Evolutionary conservation across 2,329 filamentous ascomycete genomes (phyloP), one percentile per base, ranked within the genome.

Genomic region (Aureobasidium uvarum): DNA sequence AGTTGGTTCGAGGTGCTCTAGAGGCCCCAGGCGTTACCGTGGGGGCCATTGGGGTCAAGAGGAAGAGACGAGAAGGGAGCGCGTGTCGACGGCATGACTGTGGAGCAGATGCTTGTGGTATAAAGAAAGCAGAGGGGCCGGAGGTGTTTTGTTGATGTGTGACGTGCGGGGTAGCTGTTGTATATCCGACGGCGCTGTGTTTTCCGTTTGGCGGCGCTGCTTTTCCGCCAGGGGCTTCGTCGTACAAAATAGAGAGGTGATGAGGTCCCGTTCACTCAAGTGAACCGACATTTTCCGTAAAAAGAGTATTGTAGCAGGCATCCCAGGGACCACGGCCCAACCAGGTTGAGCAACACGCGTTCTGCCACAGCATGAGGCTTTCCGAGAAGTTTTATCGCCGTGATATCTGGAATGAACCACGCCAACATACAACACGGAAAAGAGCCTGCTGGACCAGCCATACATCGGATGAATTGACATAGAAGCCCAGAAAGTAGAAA

Each of bases 41-140:
- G 76, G 16, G 83, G 83, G 63, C 82, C 80, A n/a, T 71, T 75
- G 67, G 78, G 75, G 62, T 79, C 74, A 28, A 84, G 70, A 0
- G 82, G 82, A 0, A 84, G 78, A 4, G 39, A 54, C 3, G 52
- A 51, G 62, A 64, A 64, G 38, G 33, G 16, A 5, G 60, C 36
- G 2, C 48, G 38, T 7, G n/a, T n/a, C 5, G 28, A 1, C 8
- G 33, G 18, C 43, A 62, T 50, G 28, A 51, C 11, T 14, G 45
- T 4, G 16, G 25, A 33, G n/a, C 7, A 51, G n/a, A 3, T 13
- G 25, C n/a, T 11, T 13, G 10, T 20, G 8, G 48, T 51, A n/a
- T 51, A 11, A 8, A 18, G 38, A n/a, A 18, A 16, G 51, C 33
- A 13, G 33, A 36, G 51, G 33, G 36, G 4, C 16, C 20, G 10